phyloP scores from a whole-genome alignment of 805 yeast genomes.

The Phaffomyces opuntiae region DNA sequence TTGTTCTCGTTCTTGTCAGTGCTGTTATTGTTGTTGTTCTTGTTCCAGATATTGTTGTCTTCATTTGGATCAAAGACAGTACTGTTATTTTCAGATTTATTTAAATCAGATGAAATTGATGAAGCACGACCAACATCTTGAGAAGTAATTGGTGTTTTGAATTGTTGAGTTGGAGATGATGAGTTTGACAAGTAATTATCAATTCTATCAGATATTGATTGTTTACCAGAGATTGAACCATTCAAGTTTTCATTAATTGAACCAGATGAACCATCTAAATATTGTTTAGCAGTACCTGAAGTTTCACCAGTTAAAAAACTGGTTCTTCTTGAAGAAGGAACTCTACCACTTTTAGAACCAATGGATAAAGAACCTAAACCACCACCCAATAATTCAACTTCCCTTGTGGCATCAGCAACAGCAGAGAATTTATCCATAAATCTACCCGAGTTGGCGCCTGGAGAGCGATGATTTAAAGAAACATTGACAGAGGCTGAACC shows the following conservation, averaged over 20 bases:
- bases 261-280: slow-evolving; percentile 21
- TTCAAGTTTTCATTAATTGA: slow-evolving; percentile 25
- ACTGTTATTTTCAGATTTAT: slow-evolving; percentile 30
- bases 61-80: slow-evolving; percentile 24
- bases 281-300: slow-evolving; percentile 17
- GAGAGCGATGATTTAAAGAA: slow-evolving; percentile 23
- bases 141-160: slow-evolving; percentile 15
- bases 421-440: slow-evolving; percentile 58
- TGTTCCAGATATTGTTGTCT: slow-evolving; percentile 37
- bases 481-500: slow-evolving; percentile 60
- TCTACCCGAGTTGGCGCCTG: slow-evolving; percentile 27
- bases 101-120: slow-evolving; percentile 23
- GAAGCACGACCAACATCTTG: slow-evolving; percentile 12
- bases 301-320: slow-evolving; percentile 36
- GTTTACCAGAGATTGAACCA: slow-evolving; percentile 15
- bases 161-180: slow-evolving; percentile 40
- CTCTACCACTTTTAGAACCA: slow-evolving; percentile 26
- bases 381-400: slow-evolving; percentile 43
- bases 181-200: slow-evolving; percentile 42
- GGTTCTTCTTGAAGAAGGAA: slow-evolving; percentile 42
- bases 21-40: neutral
- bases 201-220: slow-evolving; percentile 43
- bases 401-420: slow-evolving; percentile 65
- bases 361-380: slow-evolving; percentile 35
- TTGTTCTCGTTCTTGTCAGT: slow-evolving; percentile 62